Conservation (phyloP, 2,329 filamentous ascomycete species). For the Paracoccidioides brasiliensis region DNA sequence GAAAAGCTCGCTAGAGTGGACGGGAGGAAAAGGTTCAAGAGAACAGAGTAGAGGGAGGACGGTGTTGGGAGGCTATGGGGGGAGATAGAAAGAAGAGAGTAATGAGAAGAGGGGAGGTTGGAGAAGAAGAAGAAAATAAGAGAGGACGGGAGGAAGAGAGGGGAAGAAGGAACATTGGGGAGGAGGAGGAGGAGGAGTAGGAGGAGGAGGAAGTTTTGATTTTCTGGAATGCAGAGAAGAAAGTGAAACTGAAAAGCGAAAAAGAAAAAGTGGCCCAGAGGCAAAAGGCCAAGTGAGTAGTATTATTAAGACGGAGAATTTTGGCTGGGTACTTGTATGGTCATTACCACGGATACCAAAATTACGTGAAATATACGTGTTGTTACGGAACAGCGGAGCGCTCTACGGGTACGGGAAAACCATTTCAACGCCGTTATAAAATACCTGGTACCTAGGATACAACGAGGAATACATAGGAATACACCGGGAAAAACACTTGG, state of each 20-base stretch:
- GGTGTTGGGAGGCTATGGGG: neutral
- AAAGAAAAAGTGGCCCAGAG: neutral
- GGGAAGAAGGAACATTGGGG: neutral
- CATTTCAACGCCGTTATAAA: no score
- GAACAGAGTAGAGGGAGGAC: constrained; percentile 4
- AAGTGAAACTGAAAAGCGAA: no score
- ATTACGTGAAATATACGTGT: neutral
- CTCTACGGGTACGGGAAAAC: neutral
- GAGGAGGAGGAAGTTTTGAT: neutral
- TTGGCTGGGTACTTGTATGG: neutral
- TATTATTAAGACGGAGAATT: neutral
- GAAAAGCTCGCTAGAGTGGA: constrained; percentile 32
- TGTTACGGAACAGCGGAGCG: neutral
- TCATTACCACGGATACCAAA: neutral
- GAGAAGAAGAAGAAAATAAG: constrained; percentile 7
- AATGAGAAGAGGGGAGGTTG: constrained; percentile 6
- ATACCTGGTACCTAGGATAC: no score
- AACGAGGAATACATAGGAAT: no score
- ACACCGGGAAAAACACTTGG: no score
- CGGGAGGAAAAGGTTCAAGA: neutral
- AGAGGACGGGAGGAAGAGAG: constrained; percentile 2
- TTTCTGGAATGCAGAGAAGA: neutral
- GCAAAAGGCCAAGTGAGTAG: neutral
- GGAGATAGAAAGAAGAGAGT: constrained; percentile 6
- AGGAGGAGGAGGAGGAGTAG: neutral